phyloP scores from a whole-genome alignment of 805 yeast genomes.

The Kazachstania viticola region DNA sequence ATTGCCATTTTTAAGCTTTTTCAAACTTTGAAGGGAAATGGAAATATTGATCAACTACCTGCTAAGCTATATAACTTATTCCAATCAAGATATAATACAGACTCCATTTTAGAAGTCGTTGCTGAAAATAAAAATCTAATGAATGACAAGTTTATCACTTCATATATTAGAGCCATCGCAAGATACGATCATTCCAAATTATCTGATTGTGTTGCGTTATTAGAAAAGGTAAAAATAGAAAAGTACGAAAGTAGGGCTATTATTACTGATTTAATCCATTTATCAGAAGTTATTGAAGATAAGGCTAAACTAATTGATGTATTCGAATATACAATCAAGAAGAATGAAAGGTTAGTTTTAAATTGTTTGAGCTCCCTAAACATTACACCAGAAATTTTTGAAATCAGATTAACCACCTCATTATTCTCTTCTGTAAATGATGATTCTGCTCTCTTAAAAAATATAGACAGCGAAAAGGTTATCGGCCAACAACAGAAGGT shows the following conservation, averaged over 20 bases:
- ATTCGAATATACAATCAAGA: constrained; percentile 30
- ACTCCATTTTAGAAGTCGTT: constrained; percentile 14
- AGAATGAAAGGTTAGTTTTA: constrained; percentile 31
- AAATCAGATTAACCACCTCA: constrained; percentile 59
- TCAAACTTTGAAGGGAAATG: constrained; percentile 35
- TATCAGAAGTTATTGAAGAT: constrained; percentile 29
- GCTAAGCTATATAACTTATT: constrained; percentile 28
- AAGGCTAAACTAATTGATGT: constrained; percentile 29
- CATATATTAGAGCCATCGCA: constrained; percentile 33
- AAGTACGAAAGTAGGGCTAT: constrained; percentile 29
- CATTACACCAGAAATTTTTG: constrained; percentile 36
- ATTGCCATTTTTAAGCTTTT: constrained; percentile 37
- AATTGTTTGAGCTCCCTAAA: constrained; percentile 28
- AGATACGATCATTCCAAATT: constrained; percentile 33
- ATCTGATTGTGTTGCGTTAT: constrained; percentile 26
- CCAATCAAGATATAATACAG: constrained; percentile 13
- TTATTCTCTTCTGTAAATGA: constrained; percentile 27
- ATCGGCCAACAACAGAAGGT: constrained; percentile 13
- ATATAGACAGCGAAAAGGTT: constrained; percentile 17
- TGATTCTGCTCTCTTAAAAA: constrained; percentile 26
- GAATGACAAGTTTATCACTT: constrained; percentile 32
- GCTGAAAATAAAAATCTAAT: constrained; percentile 13
- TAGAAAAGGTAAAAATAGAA: constrained; percentile 27
- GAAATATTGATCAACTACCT: constrained; percentile 32
- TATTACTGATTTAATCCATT: constrained; percentile 29